Conservation (phyloP, 106 monocot species). For the Platanthera guangdongensis region DNA sequence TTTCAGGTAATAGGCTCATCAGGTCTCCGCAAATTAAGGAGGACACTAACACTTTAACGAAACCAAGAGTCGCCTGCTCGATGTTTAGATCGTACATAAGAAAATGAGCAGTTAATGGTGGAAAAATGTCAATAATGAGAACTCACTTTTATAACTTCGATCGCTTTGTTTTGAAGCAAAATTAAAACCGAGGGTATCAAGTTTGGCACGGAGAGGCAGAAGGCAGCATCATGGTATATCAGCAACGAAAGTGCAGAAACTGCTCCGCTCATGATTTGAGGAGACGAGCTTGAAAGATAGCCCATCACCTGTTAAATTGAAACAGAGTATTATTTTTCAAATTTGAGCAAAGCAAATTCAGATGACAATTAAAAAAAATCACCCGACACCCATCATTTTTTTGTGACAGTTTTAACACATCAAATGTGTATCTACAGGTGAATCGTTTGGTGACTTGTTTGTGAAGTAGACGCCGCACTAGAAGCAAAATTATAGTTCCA, state of each 20-base stretch:
- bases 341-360: background rate
- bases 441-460: too few relatives aligned
- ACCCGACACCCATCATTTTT: too few relatives aligned
- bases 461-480: too few relatives aligned
- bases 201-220: conserved; percentile 63
- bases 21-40: conserved; percentile 45
- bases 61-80: conserved; percentile 78
- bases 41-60: conserved; percentile 78
- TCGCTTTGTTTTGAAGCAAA: conserved; percentile 68
- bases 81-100: background rate
- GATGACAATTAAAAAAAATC: background rate
- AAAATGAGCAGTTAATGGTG: background rate
- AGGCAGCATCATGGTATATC: conserved; percentile 63
- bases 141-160: conserved; percentile 87
- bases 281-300: conserved; percentile 83
- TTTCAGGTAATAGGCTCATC: conserved; percentile 42
- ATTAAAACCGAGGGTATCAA: conserved; percentile 69
- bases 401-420: too few relatives aligned
- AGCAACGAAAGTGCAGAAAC: conserved; percentile 88
- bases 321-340: background rate
- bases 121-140: background rate
- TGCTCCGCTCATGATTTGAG: conserved; percentile 96
- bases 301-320: conserved; percentile 74
- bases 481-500: too few relatives aligned
- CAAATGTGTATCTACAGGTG: too few relatives aligned